Evolutionary conservation across 2,329 filamentous ascomycete species (phyloP).

Genomic region (Rhynchosporium secalis): DNA sequence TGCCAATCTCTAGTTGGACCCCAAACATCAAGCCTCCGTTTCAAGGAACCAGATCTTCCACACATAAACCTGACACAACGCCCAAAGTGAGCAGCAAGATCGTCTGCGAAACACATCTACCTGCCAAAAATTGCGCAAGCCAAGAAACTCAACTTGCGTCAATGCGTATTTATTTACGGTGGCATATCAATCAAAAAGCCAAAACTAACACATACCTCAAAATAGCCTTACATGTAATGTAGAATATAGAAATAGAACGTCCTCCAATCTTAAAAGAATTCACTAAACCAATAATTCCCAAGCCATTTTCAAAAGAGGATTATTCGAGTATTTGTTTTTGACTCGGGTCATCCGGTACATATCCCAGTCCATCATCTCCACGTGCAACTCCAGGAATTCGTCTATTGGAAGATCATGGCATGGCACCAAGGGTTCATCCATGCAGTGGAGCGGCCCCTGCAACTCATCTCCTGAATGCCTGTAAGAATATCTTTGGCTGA

Average conservation of each 20-base stretch:
- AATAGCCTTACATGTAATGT: too few relatives aligned
- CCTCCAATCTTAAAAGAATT: too few relatives aligned
- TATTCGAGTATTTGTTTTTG: too few relatives aligned
- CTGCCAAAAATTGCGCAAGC: neutral
- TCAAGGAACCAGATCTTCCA: neutral
- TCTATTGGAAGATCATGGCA: neutral
- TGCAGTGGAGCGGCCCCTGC: neutral
- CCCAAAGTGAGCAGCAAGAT: too few relatives aligned
- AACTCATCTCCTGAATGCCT: constrained; percentile 7
- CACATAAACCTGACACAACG: neutral
- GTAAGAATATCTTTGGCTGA: too few relatives aligned
- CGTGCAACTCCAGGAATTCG: neutral
- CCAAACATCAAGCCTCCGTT: neutral
- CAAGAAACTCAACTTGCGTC: neutral
- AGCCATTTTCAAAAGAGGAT: too few relatives aligned
- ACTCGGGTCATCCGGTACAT: neutral
- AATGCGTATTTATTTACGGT: neutral
- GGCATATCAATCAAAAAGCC: neutral
- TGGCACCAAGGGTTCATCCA: neutral
- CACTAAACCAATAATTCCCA: too few relatives aligned
- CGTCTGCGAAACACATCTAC: neutral
- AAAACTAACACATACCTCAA: neutral
- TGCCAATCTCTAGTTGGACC: neutral
- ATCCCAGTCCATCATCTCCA: neutral
- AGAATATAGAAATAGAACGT: too few relatives aligned